A percentile compares a stretch with the other conserved stretches of the same genome.
phyloP scores from a whole-genome alignment of 352 stramenopile species.

The Pythium folliculosum region DNA sequence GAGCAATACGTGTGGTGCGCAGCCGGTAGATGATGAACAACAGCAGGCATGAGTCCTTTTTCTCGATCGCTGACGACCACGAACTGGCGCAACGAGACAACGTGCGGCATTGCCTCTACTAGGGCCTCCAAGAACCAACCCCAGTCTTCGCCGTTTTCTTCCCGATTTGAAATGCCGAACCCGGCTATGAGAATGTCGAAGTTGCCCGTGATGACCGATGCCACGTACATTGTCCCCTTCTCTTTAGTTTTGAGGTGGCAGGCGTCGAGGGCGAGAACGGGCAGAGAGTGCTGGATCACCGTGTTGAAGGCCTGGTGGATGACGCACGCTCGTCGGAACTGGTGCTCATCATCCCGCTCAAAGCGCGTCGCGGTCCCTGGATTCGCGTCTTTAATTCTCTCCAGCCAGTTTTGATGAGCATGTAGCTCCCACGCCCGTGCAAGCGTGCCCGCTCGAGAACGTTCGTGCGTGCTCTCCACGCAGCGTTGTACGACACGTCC shows the following conservation, averaged over 20 bases:
- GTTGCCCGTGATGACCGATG: constrained; percentile 13
- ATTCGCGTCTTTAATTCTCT: too few species aligned
- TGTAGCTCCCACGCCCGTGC: too few species aligned
- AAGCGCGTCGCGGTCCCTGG: neutral
- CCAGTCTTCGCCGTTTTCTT: constrained; percentile 8
- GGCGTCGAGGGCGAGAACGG: constrained; percentile 10
- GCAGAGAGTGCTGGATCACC: too few species aligned
- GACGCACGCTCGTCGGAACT: neutral
- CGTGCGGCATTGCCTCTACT: too few species aligned
- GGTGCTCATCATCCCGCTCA: neutral
- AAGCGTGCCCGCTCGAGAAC: too few species aligned
- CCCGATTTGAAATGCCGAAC: neutral
- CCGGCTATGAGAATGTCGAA: constrained; percentile 15
- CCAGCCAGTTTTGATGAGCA: too few species aligned
- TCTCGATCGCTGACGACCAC: constrained; percentile 11
- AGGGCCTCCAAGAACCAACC: neutral
- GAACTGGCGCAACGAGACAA: neutral
- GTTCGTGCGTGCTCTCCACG: too few species aligned
- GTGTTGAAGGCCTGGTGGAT: too few species aligned
- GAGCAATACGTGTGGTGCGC: constrained; percentile 2
- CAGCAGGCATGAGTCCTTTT: neutral
- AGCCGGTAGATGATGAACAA: too few species aligned
- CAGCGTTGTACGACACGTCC: too few species aligned
- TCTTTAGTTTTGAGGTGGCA: constrained; percentile 15
- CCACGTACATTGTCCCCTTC: constrained; percentile 10